Base-by-base conservation (phyloP, 2,329 filamentous ascomycete species). In the Hypoxylon sp. region DNA sequence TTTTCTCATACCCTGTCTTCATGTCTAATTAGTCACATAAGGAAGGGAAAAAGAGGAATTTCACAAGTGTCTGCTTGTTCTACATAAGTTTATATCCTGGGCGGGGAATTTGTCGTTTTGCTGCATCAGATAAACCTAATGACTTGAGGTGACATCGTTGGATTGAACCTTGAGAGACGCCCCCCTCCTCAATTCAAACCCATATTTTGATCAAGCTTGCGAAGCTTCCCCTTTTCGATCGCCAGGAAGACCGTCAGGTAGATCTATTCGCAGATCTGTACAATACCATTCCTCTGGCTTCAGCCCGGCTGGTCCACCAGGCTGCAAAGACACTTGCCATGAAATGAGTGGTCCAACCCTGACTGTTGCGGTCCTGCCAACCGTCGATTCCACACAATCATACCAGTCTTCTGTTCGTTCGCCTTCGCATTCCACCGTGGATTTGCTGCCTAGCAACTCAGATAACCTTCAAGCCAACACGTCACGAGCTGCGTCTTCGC, bases 261-360 rank as follows among this genome's bases (percentile, higher is more conserved):
- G 61, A 70, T 70, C 68, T 70, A 51, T 50, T 46, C 57, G 44
- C 64, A 65, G 68, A 70, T 70, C 68, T 69, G 42, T 51, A 39
- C 54, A 61, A 22, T 64, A 31, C 42, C 44, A 59, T 60, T 63
- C 52, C 35, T 63, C 55, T 54, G 39, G 59, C 60, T 55, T 65
- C 61, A 66, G 65, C 65, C 63, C 61, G 61, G 54, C 70, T 72
- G 70, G 60, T 72, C 70, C 70, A 70, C 68, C 63, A 42, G 61
- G 55, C 70, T 70, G 70, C 65, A 68, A 47, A 68, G 61, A 67
- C 68, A 69, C 69, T 62, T 72, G 78, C 77, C 77, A 83, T 83
- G 82, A 80, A 76, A 84, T 83, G 82, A 81, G 77, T 76, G 79
- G 78, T 64, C 74, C 80, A 70, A 79, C 77, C 70, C 72, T 81